Evolutionary conservation across 2,329 filamentous ascomycete species (phyloP).

Genomic region (Cytospora leucostoma): DNA sequence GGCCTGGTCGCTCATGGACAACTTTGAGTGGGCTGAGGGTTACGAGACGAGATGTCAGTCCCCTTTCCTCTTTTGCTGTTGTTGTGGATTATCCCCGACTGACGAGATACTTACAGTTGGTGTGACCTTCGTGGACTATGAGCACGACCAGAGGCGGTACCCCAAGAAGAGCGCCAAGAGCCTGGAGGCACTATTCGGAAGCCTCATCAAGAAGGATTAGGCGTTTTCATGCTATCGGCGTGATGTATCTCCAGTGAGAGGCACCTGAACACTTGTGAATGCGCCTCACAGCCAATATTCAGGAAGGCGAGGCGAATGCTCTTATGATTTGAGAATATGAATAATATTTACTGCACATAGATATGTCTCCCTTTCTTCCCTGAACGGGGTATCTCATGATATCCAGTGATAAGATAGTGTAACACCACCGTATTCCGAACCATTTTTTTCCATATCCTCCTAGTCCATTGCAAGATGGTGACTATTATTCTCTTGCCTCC

Average conservation of each 20-base stretch:
- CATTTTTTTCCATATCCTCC: not conserved
- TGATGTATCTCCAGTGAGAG: not conserved
- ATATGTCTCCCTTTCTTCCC: not conserved
- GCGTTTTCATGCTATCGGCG: not conserved
- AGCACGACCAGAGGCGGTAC: constrained; percentile 73
- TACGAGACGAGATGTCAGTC: constrained; percentile 67
- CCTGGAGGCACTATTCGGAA: constrained; percentile 70
- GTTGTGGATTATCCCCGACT: not conserved
- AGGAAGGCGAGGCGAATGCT: not conserved
- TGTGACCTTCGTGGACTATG: constrained; percentile 81
- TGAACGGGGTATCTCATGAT: constrained; percentile 2
- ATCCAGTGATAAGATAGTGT: not conserved
- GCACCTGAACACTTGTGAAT: not conserved
- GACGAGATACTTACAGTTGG: constrained; percentile 49
- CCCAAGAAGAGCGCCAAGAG: constrained; percentile 82
- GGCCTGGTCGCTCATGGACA: constrained; percentile 87
- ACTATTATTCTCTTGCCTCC: not conserved
- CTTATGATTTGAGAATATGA: not conserved
- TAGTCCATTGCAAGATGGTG: not conserved
- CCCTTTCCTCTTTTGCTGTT: not conserved
- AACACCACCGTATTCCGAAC: not conserved
- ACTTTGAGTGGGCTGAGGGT: constrained; percentile 91
- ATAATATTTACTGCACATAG: not conserved
- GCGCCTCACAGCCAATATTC: not conserved
- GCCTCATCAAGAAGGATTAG: constrained; percentile 65